A percentile compares a stretch with the other conserved stretches of the same genome.
phyloP scores from a whole-genome alignment of 805 yeast genomes.

The Saturnispora sanitii region DNA sequence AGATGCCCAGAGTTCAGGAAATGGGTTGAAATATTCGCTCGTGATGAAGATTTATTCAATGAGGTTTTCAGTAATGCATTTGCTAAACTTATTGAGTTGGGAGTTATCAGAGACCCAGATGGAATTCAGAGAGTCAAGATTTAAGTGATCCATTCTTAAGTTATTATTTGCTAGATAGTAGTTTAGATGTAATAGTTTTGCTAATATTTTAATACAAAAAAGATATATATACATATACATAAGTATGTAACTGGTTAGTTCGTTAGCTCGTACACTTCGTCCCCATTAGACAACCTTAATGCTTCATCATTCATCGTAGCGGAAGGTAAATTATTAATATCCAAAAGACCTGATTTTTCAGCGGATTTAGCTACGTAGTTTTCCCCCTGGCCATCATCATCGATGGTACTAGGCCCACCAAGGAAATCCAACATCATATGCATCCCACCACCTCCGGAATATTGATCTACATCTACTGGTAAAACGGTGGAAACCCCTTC shows the following conservation, averaged over 20 bases:
- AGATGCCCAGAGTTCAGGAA: constrained; percentile 48
- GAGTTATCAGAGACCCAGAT: constrained; percentile 28
- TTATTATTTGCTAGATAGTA: not conserved
- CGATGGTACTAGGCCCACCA: constrained; percentile 46
- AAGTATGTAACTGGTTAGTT: too few relatives aligned
- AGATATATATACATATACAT: too few relatives aligned
- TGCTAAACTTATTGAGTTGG: constrained; percentile 47
- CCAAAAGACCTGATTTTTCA: constrained; percentile 37
- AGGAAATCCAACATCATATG: constrained; percentile 84
- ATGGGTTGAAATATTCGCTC: constrained; percentile 61
- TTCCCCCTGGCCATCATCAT: constrained; percentile 25
- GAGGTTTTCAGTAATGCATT: constrained; percentile 58
- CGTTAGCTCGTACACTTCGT: too few relatives aligned
- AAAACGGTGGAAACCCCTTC: constrained; percentile 85
- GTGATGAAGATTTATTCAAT: constrained; percentile 52
- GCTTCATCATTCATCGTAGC: constrained; percentile 32
- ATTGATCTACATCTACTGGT: constrained; percentile 87
- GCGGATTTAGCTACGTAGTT: constrained; percentile 37
- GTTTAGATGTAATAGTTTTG: not conserved
- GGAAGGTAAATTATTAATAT: constrained; percentile 49
- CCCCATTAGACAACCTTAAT: too few relatives aligned
- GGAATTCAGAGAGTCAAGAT: constrained; percentile 24
- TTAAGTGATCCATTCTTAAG: constrained; percentile 4
- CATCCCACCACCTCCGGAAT: constrained; percentile 87
- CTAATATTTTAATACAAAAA: too few relatives aligned